Conservation (phyloP, 2,329 filamentous ascomycete genomes). For the Reticulascus tulasneorum region DNA sequence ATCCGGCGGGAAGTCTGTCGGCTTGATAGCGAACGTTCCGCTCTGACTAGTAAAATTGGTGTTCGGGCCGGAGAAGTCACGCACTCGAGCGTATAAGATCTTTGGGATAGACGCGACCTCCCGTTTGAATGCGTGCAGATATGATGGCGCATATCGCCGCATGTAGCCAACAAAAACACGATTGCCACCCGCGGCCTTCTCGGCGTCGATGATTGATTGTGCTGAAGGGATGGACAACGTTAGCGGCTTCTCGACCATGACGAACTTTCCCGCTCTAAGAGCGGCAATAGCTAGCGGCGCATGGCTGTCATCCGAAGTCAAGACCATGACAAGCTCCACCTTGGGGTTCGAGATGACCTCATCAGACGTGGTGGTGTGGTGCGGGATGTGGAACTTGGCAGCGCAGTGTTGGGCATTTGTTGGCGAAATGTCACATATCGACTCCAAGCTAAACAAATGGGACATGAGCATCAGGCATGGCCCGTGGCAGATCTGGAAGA, state of each 20-base stretch:
- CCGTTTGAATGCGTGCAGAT: constrained; percentile 41
- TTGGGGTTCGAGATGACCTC: constrained; percentile 31
- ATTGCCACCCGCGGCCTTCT: constrained; percentile 29
- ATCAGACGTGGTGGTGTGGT: constrained; percentile 24
- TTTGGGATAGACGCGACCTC: constrained; percentile 43
- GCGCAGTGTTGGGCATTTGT: constrained; percentile 3
- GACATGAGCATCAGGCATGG: constrained; percentile 10
- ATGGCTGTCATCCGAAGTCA: constrained; percentile 47
- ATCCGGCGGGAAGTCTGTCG: constrained; percentile 5
- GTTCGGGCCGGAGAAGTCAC: constrained; percentile 20
- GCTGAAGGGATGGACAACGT: constrained; percentile 40
- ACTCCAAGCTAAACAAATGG: constrained; percentile 2
- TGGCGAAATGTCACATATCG: constrained; percentile 3
- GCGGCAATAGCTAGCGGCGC: constrained; percentile 41
- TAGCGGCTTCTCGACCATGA: constrained; percentile 54
- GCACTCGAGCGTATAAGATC: constrained; percentile 47
- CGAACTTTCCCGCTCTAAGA: constrained; percentile 45
- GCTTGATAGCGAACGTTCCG: constrained; percentile 29
- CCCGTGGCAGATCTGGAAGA: constrained; percentile 16
- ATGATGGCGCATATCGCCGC: constrained; percentile 50
- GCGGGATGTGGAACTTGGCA: constrained; percentile 24
- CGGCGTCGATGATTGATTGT: constrained; percentile 41
- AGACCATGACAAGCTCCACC: constrained; percentile 48
- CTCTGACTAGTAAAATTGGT: constrained; percentile 2
- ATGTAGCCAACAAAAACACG: constrained; percentile 55